Conservation (phyloP, 164 flowering plant species). For the Aristolochia contorta region DNA sequence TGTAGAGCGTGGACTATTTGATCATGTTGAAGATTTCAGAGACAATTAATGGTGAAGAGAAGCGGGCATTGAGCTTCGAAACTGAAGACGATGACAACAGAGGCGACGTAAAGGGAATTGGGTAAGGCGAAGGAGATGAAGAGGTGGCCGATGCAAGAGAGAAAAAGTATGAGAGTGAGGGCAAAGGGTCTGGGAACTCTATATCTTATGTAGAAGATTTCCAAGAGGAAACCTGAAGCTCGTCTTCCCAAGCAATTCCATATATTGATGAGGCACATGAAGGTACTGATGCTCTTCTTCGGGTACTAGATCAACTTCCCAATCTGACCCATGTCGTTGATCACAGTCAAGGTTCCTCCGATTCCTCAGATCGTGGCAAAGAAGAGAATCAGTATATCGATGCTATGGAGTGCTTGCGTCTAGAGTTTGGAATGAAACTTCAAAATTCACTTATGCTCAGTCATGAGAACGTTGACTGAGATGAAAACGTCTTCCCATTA, state of each 20-base stretch:
- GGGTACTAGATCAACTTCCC: conserved; percentile 42
- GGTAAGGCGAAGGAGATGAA: conserved; percentile 46
- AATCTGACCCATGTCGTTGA: conserved; percentile 67
- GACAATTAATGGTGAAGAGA: conserved; percentile 40
- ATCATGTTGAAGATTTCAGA: conserved; percentile 63
- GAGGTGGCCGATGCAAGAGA: conserved; percentile 44
- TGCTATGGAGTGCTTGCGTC: conserved; percentile 37
- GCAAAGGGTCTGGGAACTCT: conserved; percentile 46
- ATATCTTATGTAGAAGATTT: conserved; percentile 30
- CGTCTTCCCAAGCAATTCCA: conserved; percentile 59
- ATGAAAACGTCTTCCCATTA: too few species aligned
- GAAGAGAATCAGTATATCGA: conserved; percentile 52
- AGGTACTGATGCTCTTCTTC: conserved; percentile 29
- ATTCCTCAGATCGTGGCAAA: conserved; percentile 40
- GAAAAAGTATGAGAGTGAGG: conserved; percentile 28
- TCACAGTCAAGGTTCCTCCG: conserved; percentile 46
- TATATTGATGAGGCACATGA: conserved; percentile 50
- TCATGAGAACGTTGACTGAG: too few species aligned
- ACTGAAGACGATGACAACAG: conserved; percentile 44
- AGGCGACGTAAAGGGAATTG: conserved; percentile 39
- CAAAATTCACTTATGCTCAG: too few species aligned
- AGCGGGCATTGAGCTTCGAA: conserved; percentile 54
- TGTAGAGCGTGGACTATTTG: conserved; percentile 52
- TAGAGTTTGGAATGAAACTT: too few species aligned
- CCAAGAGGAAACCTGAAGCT: conserved; percentile 39